These are phyloP conservation scores for Yarrowia galli DNA, from an alignment of 1,139 yeast genomes.

Conservation along the genomic window DNA sequence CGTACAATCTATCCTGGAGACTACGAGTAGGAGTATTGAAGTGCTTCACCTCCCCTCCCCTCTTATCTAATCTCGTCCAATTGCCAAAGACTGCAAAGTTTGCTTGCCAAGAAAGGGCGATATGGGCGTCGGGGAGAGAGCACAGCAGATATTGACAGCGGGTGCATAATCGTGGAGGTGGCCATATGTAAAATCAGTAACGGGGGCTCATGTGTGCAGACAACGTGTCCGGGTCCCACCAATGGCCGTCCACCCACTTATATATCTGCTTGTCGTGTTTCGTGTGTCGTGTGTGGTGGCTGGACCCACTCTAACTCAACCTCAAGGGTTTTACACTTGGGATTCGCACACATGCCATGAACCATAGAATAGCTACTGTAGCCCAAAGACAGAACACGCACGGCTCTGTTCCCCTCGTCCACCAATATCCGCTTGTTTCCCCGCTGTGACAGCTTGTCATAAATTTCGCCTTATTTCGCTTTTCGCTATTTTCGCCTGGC, in stretches of 20 bases:
- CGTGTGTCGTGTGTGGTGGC: not conserved
- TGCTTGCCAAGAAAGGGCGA: conserved; percentile 28
- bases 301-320: conserved; percentile 17
- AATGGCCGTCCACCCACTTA: not conserved
- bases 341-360: not conserved
- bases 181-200: conserved; percentile 13
- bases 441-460: not conserved
- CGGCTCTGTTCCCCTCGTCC: conserved; percentile 2
- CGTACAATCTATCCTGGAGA: no score
- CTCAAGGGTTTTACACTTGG: not conserved
- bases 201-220: not conserved
- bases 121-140: not conserved
- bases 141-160: conserved; percentile 3
- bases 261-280: no score
- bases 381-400: no score
- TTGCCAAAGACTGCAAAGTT: conserved; percentile 20
- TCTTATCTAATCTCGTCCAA: conserved; percentile 32
- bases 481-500: not conserved
- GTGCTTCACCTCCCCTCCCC: no score
- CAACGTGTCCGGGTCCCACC: not conserved
- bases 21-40: no score
- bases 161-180: conserved; percentile 10
- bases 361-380: conserved; percentile 1
- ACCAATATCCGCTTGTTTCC: conserved; percentile 10
- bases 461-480: no score